phyloP scores from a whole-genome alignment of 202 grass and related monocot species.

The Digitaria exilis region DNA sequence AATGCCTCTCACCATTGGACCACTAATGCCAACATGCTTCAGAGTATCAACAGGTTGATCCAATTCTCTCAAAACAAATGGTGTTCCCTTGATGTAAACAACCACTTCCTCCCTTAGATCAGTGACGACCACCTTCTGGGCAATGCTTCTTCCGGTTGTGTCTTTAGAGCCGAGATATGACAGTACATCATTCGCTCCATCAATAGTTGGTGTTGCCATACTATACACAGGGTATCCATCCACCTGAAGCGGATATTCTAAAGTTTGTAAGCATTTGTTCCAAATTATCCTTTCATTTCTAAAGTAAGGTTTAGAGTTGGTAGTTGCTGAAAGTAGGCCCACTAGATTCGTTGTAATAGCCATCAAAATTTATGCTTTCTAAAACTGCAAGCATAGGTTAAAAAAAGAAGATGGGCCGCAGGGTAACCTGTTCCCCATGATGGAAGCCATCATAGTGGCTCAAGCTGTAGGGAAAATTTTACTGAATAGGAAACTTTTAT shows the following conservation, averaged over 20 bases:
- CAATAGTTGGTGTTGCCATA: slow-evolving; percentile 94
- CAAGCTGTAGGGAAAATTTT: neutral
- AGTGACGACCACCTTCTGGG: slow-evolving; percentile 70
- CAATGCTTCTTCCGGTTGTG: slow-evolving; percentile 44
- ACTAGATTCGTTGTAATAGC: slow-evolving; percentile 3
- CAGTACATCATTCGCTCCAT: slow-evolving; percentile 83
- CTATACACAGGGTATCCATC: slow-evolving; percentile 97
- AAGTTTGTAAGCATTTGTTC: slow-evolving; percentile 26
- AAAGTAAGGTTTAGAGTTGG: slow-evolving; percentile 16
- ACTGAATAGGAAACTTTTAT: slow-evolving; percentile 12
- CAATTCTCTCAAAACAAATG: slow-evolving; percentile 98
- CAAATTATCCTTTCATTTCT: slow-evolving; percentile 7
- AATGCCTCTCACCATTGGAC: slow-evolving; percentile 74
- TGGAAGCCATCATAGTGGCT: neutral
- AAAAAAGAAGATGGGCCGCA: neutral
- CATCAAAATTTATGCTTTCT: slow-evolving; percentile 18
- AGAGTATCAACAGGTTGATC: slow-evolving; percentile 98
- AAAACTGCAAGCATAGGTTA: neutral
- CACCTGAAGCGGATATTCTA: slow-evolving; percentile 60
- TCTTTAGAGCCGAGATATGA: slow-evolving; percentile 91
- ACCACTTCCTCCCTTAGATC: slow-evolving; percentile 98
- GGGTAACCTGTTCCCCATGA: neutral
- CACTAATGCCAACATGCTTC: slow-evolving; percentile 99
- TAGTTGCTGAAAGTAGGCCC: neutral
- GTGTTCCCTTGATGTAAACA: slow-evolving; percentile 92